Percentiles rank a stretch among this genome's conserved stretches.
Conservation (phyloP, 768 basidiomycete genomes). For the Galerina marginata region DNA sequence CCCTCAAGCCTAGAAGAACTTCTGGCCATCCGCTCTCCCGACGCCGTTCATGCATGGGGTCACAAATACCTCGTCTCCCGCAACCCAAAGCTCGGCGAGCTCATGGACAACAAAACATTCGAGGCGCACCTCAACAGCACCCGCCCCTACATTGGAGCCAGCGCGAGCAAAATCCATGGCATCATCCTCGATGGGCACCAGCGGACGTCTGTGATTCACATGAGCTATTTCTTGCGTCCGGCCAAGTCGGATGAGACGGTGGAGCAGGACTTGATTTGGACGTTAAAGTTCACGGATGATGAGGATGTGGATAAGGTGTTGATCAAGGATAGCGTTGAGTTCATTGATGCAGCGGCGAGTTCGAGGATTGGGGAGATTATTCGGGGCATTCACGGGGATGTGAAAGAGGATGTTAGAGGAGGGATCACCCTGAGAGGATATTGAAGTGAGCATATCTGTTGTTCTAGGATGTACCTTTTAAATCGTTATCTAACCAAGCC, state of each 20-base stretch:
- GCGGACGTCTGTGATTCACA: neutral
- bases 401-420: neutral
- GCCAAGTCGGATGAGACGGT: neutral
- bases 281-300: neutral
- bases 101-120: slow-evolving; percentile 1
- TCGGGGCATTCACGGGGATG: neutral
- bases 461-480: too few species aligned
- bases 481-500: too few species aligned
- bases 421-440: neutral
- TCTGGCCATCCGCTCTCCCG: neutral
- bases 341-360: slow-evolving; percentile 7
- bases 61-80: slow-evolving; percentile 6
- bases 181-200: slow-evolving; percentile 1
- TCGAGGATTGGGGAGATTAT: slow-evolving; percentile 1
- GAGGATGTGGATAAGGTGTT: neutral
- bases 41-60: slow-evolving; percentile 3
- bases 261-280: slow-evolving; percentile 7
- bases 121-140: slow-evolving; percentile 1
- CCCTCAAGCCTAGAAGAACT: neutral
- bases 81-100: neutral
- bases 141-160: neutral
- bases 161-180: neutral
- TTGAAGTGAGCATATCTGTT: neutral
- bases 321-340: slow-evolving; percentile 2
- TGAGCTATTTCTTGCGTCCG: slow-evolving; percentile 3